Conservation (phyloP, 108 stramenopile species). For the Pseudonitzschia delicatissima region DNA sequence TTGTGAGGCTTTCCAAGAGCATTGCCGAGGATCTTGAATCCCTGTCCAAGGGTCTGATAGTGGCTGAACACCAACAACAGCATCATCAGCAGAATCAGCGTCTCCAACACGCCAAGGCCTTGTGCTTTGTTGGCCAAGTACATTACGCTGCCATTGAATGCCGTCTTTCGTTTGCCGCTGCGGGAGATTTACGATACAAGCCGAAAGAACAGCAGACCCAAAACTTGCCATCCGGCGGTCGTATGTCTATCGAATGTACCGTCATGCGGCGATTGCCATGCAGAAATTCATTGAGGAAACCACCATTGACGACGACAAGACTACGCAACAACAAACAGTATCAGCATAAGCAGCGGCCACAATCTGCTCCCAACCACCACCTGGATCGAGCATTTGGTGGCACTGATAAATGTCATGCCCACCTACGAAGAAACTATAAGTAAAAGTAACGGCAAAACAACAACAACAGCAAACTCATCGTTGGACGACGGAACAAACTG, state of each 20-base stretch:
- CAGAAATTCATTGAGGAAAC: slow-evolving; percentile 2
- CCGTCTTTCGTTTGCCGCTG: slow-evolving; percentile 24
- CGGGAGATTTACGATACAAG: neutral
- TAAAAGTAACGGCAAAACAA: neutral
- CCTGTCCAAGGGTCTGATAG: neutral
- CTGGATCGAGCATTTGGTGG: slow-evolving; percentile 18
- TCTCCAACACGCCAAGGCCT: neutral
- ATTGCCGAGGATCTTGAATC: slow-evolving; percentile 5
- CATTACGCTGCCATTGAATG: slow-evolving; percentile 28
- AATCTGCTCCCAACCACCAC: neutral
- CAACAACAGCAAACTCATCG: neutral
- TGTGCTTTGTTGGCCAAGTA: slow-evolving; percentile 19
- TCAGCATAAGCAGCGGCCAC: neutral
- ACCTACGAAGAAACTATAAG: neutral
- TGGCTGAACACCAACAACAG: neutral
- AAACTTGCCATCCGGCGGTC: neutral
- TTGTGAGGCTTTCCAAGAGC: neutral
- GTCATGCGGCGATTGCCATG: neutral
- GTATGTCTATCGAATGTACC: neutral
- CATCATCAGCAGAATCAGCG: neutral
- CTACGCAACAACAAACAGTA: neutral
- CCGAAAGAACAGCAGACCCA: neutral
- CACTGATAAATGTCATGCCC: slow-evolving; percentile 19
- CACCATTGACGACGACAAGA: neutral
- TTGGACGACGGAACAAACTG: slow-evolving; percentile 16